Evolutionary conservation across 2,329 filamentous ascomycete species (phyloP).

Genomic region (Peltaster fructicola): DNA sequence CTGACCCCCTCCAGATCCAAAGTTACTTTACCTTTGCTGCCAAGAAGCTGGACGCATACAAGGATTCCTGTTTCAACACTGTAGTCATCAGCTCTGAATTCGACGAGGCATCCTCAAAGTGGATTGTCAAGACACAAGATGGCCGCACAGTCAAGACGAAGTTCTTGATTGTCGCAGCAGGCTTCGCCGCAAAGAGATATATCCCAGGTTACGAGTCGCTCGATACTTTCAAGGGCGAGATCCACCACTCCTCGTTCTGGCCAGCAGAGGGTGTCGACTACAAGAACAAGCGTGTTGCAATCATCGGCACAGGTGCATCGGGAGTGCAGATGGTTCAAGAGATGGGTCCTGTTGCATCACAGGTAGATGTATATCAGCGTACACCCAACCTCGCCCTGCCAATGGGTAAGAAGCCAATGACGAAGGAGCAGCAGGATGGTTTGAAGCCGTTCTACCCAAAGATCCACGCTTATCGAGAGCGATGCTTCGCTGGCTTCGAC

Average conservation of each 20-base stretch:
- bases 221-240: conserved; percentile 39
- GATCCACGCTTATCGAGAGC: conserved; percentile 36
- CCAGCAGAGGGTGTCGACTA: conserved; percentile 32
- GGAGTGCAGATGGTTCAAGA: conserved; percentile 44
- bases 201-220: conserved; percentile 43
- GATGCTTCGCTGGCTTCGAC: conserved; percentile 40
- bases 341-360: conserved; percentile 24
- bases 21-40: conserved; percentile 44
- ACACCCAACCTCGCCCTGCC: conserved; percentile 49
- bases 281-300: conserved; percentile 39
- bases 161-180: conserved; percentile 36
- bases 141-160: conserved; percentile 33
- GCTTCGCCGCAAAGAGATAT: conserved; percentile 43
- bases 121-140: conserved; percentile 34
- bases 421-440: conserved; percentile 32
- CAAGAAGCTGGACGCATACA: conserved; percentile 35
- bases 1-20: too few species aligned
- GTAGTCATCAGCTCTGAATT: conserved; percentile 36
- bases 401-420: conserved; percentile 36
- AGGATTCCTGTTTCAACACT: conserved; percentile 39
- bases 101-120: conserved; percentile 29
- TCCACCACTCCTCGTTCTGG: conserved; percentile 28
- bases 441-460: conserved; percentile 23
- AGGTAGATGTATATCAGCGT: conserved; percentile 45
- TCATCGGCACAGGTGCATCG: conserved; percentile 48